Conservation (phyloP, 495 filamentous ascomycete species). For the Symbiotaphrina buchneri region DNA sequence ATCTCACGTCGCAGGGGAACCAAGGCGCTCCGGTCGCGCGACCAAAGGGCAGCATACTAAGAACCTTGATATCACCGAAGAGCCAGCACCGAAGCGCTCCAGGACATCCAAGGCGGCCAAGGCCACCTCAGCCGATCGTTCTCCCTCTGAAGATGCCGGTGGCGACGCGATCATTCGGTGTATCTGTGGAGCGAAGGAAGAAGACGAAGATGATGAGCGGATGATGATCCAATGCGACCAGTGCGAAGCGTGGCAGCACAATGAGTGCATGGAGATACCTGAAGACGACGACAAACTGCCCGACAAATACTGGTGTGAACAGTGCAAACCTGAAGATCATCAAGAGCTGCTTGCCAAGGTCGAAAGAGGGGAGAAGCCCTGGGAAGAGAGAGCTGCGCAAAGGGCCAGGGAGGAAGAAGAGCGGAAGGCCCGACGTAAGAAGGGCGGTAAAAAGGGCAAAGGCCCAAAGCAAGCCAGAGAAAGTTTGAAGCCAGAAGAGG, state of each 20-base stretch:
- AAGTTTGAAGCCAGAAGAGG: conserved; percentile 13
- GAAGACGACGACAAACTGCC: conserved; percentile 53
- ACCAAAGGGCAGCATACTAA: conserved; percentile 92
- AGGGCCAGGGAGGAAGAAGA: conserved; percentile 27
- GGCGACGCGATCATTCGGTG: conserved; percentile 68
- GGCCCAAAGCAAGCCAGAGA: conserved; percentile 24
- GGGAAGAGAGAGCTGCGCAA: conserved; percentile 43
- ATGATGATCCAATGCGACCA: conserved; percentile 83
- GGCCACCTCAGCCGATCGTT: conserved; percentile 23
- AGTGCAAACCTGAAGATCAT: conserved; percentile 69
- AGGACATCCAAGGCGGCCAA: conserved; percentile 11
- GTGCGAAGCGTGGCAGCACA: conserved; percentile 90
- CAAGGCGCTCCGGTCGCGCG: conserved; percentile 78
- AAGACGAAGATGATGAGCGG: conserved; percentile 57
- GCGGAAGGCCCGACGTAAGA: conserved; percentile 19
- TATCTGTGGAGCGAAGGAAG: conserved; percentile 72
- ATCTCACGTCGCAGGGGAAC: conserved; percentile 35
- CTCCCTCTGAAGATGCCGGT: conserved; percentile 36
- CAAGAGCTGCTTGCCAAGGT: conserved; percentile 50
- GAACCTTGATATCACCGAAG: conserved; percentile 40
- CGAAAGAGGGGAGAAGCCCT: conserved; percentile 57
- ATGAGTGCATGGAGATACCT: conserved; percentile 76
- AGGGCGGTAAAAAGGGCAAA: conserved; percentile 24
- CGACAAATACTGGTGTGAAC: conserved; percentile 72
- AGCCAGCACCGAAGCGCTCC: conserved; percentile 16